Base-by-base conservation (phyloP, 768 basidiomycete species). In the Tylopilus intermedius region DNA sequence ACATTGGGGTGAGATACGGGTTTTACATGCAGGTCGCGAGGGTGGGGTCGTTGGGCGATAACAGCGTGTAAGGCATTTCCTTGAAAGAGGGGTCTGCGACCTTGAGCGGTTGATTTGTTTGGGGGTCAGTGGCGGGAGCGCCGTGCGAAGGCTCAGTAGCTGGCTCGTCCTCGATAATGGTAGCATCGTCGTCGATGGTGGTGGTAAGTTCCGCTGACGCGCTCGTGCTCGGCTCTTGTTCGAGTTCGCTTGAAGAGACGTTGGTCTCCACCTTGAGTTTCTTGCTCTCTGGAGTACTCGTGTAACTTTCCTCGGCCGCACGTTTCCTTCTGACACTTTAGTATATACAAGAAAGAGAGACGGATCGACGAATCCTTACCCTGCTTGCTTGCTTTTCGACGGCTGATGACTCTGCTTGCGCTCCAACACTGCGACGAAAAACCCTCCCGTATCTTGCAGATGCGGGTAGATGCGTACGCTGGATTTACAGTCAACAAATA, bases 361-460 rank as follows among this genome's bases (percentile, higher is more conserved):
- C 14, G 21, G 30, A 39, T 14, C 4, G 30, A n/a, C 1, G 9
- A 44, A 11, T 15, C 3, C 49, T 49, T 49, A 68, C 67, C 53
- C 48, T 43, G 50, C 44, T 4, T 60, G 56, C 24, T 22, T 57
- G 26, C 38, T 53, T n/a, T 46, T 33, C 3, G 45, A 27, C 5
- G 39, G 27, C 2, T 58, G 51, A 30, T 53, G 45, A 9, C 26
- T 53, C 14, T 58, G 54, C 49, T 72, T 79, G 62, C 77, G 80
- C 64, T 87, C 79, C 33, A 97, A 68, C 0, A 96, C 88, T 10
- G 93, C 93, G n/a, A 99, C 84, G 65, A 96, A 99, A 72, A 99
- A 99, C 0, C 94, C 96, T 3, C 96, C 96, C 0, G 94, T 91
- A 63, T 99, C 90, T 69, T 98, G 96, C 8, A 96, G 73, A 66